Base-by-base conservation (phyloP, 2,329 filamentous ascomycete genomes). In the Colletotrichum noveboracense region DNA sequence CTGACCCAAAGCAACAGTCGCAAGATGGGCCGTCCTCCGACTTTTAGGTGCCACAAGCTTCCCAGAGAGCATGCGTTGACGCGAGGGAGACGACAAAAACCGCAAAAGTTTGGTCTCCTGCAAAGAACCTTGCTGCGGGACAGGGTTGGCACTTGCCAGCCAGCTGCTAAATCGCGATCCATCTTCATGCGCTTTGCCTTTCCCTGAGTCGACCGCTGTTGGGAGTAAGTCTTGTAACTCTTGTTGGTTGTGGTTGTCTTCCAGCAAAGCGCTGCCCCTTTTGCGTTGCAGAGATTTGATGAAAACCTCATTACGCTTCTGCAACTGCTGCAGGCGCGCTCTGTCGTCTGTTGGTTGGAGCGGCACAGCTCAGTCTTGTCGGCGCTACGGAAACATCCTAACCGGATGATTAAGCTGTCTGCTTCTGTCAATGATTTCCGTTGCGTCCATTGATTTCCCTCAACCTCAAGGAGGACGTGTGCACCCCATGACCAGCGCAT, bases 251-350 rank as follows among this genome's bases (percentile, higher is more conserved):
- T 36, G 16, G 9, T 70, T 65, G 65, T 55, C 24, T 26, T 24
- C 1, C 68, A 56, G 64, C 34, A 73, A 38, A 48, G 21, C 73
- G 58, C 58, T 34, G 30, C 52, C 71, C 71, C 71, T 66, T 69
- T 75, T 38, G 32, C 60, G 21, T 32, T 75, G 74, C 74, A 75
- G 71, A 75, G 28, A 24, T 70, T 76, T 76, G 52, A 62, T 67
- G 66, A 58, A 48, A 24, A 24, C 9, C 60, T 71, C 60, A 75
- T 75, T 75, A 75, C 74, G 74, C 71, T 75, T 76, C 74, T 76
- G 71, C 74, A 76, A 38, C 70, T 52, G 30, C 61, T 71, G 66
- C 71, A 75, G 71, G 43, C 36, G 28, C 7, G 52, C 36, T 66
- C 21, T 38, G 16, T 26, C 38, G 64, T 16, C 28, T 55, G 64